Percentiles rank a stretch among this genome's conserved stretches.
These are phyloP conservation scores for Suillus bovinus DNA, from an alignment of 768 basidiomycete genomes.

Conservation along the genomic window DNA sequence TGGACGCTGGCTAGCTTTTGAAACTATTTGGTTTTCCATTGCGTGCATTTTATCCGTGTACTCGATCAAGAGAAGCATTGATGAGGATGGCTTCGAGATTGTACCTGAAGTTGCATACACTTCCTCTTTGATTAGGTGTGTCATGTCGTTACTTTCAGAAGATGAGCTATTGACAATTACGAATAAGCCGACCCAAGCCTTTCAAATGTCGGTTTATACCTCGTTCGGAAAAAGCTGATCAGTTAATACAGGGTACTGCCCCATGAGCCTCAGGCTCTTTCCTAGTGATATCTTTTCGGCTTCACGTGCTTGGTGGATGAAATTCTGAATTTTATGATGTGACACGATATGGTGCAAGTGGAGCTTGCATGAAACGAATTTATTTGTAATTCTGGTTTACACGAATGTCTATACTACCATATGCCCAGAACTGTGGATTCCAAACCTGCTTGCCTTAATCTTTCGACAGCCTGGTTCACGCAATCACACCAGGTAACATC, in stretches of 20 bases:
- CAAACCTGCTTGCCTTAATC: slow-evolving; percentile 35
- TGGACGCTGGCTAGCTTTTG: slow-evolving; percentile 44
- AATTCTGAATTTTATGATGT: background rate
- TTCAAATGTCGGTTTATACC: slow-evolving; percentile 40
- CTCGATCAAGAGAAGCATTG: slow-evolving; percentile 37
- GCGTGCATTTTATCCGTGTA: slow-evolving; percentile 42
- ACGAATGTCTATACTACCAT: slow-evolving; percentile 40
- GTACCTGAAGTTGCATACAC: slow-evolving; percentile 37
- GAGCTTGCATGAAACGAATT: background rate
- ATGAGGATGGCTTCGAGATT: slow-evolving; percentile 34
- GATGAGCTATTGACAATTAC: background rate
- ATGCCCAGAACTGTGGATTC: slow-evolving; percentile 44
- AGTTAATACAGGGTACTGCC: slow-evolving; percentile 28
- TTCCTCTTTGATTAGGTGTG: slow-evolving; percentile 37
- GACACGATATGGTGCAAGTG: background rate
- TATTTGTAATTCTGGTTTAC: background rate
- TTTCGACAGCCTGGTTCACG: slow-evolving; percentile 37
- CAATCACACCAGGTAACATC: slow-evolving; percentile 32
- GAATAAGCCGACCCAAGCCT: slow-evolving; percentile 41
- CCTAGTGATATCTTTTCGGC: background rate
- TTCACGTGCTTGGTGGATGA: background rate
- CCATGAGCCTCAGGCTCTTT: background rate
- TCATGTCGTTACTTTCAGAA: background rate
- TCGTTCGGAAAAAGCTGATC: slow-evolving; percentile 32
- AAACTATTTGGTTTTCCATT: slow-evolving; percentile 44